Evolutionary conservation across 345 rosid species (phyloP), one percentile per base, ranked within the genome.

Genomic region (Moringa oleifera): DNA sequence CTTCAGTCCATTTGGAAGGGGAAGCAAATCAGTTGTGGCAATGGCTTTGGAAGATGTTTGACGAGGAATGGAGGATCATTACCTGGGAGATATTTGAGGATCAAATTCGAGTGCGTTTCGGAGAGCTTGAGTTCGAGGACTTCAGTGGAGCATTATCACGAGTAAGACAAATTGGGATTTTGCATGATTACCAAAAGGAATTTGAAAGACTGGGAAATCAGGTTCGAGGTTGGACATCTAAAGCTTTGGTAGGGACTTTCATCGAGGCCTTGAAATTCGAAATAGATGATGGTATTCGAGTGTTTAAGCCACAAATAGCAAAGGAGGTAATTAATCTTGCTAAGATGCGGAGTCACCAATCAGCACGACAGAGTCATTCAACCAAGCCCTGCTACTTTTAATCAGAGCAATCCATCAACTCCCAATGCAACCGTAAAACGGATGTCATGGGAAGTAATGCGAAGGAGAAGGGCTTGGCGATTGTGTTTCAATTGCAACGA

Each of bases 401-500:
- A 33, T 11, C n/a, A n/a, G n/a, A n/a, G n/a, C 37, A 33, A 5
- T 33, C 22, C 54, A 51, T 6, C 53, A 19, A 0, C 0, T 18
- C 16, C 25, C 51, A 20, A 12, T 20, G 20, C 21, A 18, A 3
- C 18, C 17, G 9, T 51, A 16, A 53, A 36, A 52, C 1, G 21
- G 16, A 10, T 51, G 0, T 9, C 50, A 11, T 62, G 50, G 66
- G 58, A 62, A 6, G 51, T 51, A 20, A 62, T 51, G 31, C 25
- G 11, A 20, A 0, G 2, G 28, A 23, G 15, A 18, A 18, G 0
- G 21, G 28, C 12, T 4, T 33, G 20, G 50, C n/a, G 58, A 4
- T 37, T 63, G 4, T 63, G 66, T 18, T 63, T 52, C 1, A 62
- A 62, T 12, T 53, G 20, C 18, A 10, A 52, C 12, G 66, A 28